These are phyloP conservation scores for Wickerhamiella allomyrinae DNA, from an alignment of 805 yeast species.

Conservation along the genomic window DNA sequence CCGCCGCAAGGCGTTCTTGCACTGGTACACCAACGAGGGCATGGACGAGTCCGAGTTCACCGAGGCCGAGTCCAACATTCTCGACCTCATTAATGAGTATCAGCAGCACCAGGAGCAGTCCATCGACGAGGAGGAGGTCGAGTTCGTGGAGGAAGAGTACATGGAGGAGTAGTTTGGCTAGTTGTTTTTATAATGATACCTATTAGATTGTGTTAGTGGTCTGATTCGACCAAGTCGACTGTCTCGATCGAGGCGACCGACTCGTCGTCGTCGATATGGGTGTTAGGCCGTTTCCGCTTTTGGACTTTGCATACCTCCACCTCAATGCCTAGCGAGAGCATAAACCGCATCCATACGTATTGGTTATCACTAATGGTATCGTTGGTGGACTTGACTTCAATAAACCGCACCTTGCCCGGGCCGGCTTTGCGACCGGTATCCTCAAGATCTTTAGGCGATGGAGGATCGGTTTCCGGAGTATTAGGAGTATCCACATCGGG, in stretches of 20 bases:
- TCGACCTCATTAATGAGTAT: conserved; percentile 75
- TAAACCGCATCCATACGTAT: conserved; percentile 25
- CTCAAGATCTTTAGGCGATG: too few relatives aligned
- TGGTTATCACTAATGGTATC: conserved; percentile 27
- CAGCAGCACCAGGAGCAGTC: conserved; percentile 84
- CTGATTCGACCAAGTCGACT: too few relatives aligned
- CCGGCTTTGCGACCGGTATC: too few relatives aligned
- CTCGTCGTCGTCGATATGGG: too few relatives aligned
- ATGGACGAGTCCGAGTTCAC: conserved; percentile 92
- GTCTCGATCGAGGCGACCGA: too few relatives aligned
- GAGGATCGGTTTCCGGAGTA: background rate
- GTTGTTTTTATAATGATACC: background rate
- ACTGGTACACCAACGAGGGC: conserved; percentile 92
- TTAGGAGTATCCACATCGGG: conserved; percentile 5
- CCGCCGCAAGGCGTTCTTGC: conserved; percentile 86
- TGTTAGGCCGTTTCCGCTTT: background rate
- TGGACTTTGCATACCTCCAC: conserved; percentile 23
- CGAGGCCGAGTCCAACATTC: conserved; percentile 87
- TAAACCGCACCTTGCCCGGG: conserved; percentile 11
- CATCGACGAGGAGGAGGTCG: conserved; percentile 32
- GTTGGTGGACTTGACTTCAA: conserved; percentile 27
- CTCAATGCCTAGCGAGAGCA: conserved; percentile 17
- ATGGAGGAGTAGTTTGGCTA: background rate
- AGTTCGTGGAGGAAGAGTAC: conserved; percentile 7
- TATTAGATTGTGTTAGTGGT: too few relatives aligned